Evolutionary conservation across 2,329 filamentous ascomycete genomes (phyloP), one percentile per base, ranked within the genome.

Genomic region (Corinectria fuckeliana): DNA sequence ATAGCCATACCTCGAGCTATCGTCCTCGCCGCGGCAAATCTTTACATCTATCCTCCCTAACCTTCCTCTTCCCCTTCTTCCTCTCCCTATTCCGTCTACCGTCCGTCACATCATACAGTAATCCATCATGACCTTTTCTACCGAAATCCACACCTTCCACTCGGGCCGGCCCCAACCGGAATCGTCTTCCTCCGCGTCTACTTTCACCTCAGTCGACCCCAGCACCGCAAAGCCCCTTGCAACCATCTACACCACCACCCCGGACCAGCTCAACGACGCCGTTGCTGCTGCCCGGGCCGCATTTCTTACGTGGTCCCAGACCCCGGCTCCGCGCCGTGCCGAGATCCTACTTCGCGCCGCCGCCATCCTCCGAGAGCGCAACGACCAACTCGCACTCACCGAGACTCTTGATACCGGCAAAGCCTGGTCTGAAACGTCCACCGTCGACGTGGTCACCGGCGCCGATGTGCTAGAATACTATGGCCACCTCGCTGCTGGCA

Each of bases 361-460:
- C 16, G 78, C 85, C 45, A 77, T 96, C 13, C 82, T 96, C 11
- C 89, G 92, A 45, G 78, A 86, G 64, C 86, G 88, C 64, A 96
- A 96, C 75, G 90, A 96, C 71, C 87, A 88, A 56, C 88, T 96
- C 39, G 92, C 92, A 50, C 83, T 83, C 56, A 81, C 92, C 56
- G 92, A 96, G 78, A 96, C 92, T 2, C 82, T 89, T 70, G 92
- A 96, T 75, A 96, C 92, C 0, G 92, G 93, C 72, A 96, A 96
- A 76, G 87, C 92, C 7, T 94, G 85, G 76, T 90, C 89, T 3
- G 92, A 96, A 77, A 96, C 93, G 3, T 91, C 89, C 52, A 88
- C 89, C 0, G 91, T 96, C 25, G 93, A 97, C 72, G 82, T 96
- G 20, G 84, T 89, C 39, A 95, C 92, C 0, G 92, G 92, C 47